A percentile compares a stretch with the other conserved stretches of the same genome.
These are phyloP conservation scores for Exophiala phaeomuriformis DNA, from an alignment of 2,329 filamentous ascomycete genomes.

Conservation along the genomic window DNA sequence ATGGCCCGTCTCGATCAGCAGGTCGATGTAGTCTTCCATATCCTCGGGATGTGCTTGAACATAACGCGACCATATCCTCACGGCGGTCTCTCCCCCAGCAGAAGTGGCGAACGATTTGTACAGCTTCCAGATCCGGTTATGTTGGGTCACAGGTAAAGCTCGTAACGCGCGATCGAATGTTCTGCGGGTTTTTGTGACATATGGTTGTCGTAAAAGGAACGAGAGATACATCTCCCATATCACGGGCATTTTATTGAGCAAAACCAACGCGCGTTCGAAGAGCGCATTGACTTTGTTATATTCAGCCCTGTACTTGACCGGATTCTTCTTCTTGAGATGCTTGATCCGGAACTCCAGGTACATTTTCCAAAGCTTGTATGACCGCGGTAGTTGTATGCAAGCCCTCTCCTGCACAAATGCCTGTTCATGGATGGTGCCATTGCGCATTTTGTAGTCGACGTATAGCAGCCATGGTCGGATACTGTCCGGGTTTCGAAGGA, in stretches of 20 bases:
- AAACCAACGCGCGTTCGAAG: slow-evolving; percentile 83
- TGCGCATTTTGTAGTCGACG: slow-evolving; percentile 79
- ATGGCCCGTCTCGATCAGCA: slow-evolving; percentile 69
- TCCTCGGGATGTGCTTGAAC: slow-evolving; percentile 97
- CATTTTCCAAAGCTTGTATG: slow-evolving; percentile 98
- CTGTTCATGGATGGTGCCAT: slow-evolving; percentile 79
- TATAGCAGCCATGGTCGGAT: slow-evolving; percentile 95
- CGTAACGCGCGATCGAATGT: slow-evolving; percentile 89
- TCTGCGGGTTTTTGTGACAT: slow-evolving; percentile 75
- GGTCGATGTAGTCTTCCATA: slow-evolving; percentile 87
- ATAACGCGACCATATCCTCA: slow-evolving; percentile 90
- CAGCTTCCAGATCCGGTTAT: slow-evolving; percentile 88
- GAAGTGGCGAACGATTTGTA: slow-evolving; percentile 89
- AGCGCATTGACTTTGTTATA: slow-evolving; percentile 91
- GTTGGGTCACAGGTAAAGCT: slow-evolving; percentile 86
- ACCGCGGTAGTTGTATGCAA: slow-evolving; percentile 79
- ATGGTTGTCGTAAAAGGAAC: slow-evolving; percentile 85
- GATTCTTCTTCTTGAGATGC: slow-evolving; percentile 75
- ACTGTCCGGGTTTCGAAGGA: slow-evolving; percentile 74
- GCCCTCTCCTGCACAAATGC: slow-evolving; percentile 85
- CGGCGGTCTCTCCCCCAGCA: slow-evolving; percentile 78
- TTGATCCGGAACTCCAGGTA: slow-evolving; percentile 80
- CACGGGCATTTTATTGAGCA: slow-evolving; percentile 96
- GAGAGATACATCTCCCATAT: slow-evolving; percentile 98
- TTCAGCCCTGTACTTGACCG: slow-evolving; percentile 68